Evolutionary conservation across 495 filamentous ascomycete genomes (phyloP).

Genomic region (Lasiosphaeris hirsuta): DNA sequence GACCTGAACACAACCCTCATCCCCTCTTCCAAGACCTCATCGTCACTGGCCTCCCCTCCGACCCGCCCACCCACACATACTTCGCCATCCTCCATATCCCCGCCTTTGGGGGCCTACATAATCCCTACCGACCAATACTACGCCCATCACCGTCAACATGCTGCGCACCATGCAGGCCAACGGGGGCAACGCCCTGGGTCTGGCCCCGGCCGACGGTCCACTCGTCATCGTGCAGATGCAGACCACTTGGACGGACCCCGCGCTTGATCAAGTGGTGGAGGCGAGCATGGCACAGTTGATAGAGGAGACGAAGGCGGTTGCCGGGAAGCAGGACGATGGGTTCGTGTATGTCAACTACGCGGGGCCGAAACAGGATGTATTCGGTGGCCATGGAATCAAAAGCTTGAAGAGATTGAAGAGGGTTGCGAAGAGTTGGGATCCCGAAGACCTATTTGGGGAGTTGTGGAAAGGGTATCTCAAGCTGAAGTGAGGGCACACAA

Average conservation of each 20-base stretch:
- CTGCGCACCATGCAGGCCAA: conserved; percentile 25
- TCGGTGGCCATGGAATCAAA: conserved; percentile 39
- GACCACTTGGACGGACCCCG: conserved; percentile 11
- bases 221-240: conserved; percentile 20
- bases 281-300: conserved; percentile 29
- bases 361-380: conserved; percentile 38
- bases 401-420: conserved; percentile 33
- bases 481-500: conserved; percentile 8
- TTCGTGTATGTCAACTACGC: conserved; percentile 60
- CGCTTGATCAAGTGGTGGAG: conserved; percentile 28
- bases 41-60: conserved; percentile 18
- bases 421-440: conserved; percentile 44
- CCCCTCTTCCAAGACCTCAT: conserved; percentile 21
- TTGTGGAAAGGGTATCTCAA: conserved; percentile 42
- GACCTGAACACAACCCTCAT: conserved; percentile 20
- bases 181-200: conserved; percentile 32
- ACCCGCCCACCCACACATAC: conserved; percentile 22
- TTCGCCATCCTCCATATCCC: conserved; percentile 16
- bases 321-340: conserved; percentile 42
- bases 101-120: conserved; percentile 13
- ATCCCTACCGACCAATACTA: conserved; percentile 22
- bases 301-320: conserved; percentile 30
- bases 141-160: conserved; percentile 23
- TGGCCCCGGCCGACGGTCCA: conserved; percentile 24
- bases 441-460: conserved; percentile 37